Conservation (phyloP, 495 filamentous ascomycete genomes). For the Lophium mytilinum region DNA sequence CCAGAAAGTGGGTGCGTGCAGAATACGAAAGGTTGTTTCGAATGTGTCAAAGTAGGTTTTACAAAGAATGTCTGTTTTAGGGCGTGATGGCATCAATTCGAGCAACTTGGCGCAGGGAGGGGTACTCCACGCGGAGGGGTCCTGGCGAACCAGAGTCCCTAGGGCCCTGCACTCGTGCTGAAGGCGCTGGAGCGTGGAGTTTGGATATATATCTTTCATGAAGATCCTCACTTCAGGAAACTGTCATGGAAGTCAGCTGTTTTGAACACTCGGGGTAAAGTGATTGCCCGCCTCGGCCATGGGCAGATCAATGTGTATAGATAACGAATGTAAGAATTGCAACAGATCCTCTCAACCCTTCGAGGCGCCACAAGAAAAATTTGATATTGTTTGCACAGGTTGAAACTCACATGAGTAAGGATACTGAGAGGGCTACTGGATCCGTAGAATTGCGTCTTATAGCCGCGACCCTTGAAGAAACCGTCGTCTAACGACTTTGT, state of each 20-base stretch:
- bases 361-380: background rate
- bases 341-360: too few relatives aligned
- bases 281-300: background rate
- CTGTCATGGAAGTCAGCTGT: conserved; percentile 3
- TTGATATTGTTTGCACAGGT: background rate
- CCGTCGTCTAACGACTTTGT: background rate
- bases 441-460: conserved; percentile 13
- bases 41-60: conserved; percentile 13
- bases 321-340: too few relatives aligned
- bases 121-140: background rate
- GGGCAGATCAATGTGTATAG: too few relatives aligned
- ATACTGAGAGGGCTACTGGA: conserved; percentile 10
- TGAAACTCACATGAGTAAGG: conserved; percentile 2
- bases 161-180: conserved; percentile 4
- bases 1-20: conserved; percentile 14
- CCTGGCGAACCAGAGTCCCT: conserved; percentile 1
- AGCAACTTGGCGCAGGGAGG: conserved; percentile 1
- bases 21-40: conserved; percentile 17
- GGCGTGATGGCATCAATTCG: conserved; percentile 4
- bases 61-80: conserved; percentile 4
- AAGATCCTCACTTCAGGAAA: conserved; percentile 12
- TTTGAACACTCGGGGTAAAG: background rate
- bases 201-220: conserved; percentile 13
- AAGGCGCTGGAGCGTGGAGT: conserved; percentile 7
- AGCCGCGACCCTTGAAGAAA: conserved; percentile 16